Conservation (phyloP, 257 asterid genomes). For the Solanum appendiculatum region DNA sequence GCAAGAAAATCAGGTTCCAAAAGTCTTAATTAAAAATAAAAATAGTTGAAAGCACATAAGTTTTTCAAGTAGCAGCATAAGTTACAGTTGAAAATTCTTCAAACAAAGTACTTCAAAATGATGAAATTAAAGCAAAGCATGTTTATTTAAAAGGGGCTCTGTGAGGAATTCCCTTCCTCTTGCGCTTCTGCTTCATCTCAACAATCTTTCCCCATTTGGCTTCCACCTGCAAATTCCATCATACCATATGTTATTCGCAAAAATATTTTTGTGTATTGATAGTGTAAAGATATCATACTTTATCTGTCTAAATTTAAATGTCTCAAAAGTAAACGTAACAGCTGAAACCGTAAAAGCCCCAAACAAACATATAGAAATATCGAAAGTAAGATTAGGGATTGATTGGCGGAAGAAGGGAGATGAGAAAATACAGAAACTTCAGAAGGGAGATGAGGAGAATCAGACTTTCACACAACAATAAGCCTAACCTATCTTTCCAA, state of each 20-base stretch:
- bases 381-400: background rate
- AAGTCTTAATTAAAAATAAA: background rate
- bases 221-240: slow-evolving; percentile 3
- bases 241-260: background rate
- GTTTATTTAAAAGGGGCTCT: slow-evolving; percentile 5
- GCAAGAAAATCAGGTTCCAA: background rate
- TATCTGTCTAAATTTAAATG: no score
- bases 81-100: background rate
- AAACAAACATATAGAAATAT: no score
- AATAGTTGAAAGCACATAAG: background rate
- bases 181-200: background rate
- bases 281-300: background rate
- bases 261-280: background rate
- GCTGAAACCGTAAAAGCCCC: no score
- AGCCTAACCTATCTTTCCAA: no score
- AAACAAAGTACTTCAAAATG: background rate
- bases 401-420: background rate
- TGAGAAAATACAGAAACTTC: background rate
- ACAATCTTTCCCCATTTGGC: background rate
- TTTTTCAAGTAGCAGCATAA: background rate
- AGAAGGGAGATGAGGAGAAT: background rate
- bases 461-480: background rate
- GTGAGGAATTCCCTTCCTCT: slow-evolving; percentile 10
- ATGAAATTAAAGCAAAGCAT: background rate
- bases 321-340: no score